These are phyloP conservation scores for Trichophyton mentagrophytes DNA, from an alignment of 2,329 filamentous ascomycete species.

Conservation along the genomic window DNA sequence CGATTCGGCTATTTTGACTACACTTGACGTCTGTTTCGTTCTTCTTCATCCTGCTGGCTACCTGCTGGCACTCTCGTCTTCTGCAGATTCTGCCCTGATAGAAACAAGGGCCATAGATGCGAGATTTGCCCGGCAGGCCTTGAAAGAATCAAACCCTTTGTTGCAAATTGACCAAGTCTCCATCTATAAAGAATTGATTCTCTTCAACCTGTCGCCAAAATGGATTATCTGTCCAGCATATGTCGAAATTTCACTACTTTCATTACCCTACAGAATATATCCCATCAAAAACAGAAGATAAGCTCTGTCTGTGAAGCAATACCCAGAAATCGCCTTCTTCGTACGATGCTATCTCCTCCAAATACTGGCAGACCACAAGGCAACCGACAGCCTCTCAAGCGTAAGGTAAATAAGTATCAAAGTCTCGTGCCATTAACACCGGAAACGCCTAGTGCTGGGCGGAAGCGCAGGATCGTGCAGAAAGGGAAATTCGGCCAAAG, in stretches of 20 bases:
- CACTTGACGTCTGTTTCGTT: neutral
- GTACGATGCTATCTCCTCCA: neutral
- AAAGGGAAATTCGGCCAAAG: neutral
- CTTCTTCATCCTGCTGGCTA: neutral
- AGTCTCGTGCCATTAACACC: neutral
- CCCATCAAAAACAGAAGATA: neutral
- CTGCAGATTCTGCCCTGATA: neutral
- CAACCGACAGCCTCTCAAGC: neutral
- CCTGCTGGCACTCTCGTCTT: neutral
- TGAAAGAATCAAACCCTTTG: neutral
- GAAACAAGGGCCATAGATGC: neutral
- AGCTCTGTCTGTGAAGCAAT: neutral
- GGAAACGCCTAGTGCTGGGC: neutral
- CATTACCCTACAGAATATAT: neutral
- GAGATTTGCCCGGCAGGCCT: neutral
- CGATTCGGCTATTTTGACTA: neutral
- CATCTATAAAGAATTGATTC: neutral
- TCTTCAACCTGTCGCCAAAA: neutral
- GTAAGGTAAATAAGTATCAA: neutral
- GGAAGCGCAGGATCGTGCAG: neutral
- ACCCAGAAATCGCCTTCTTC: neutral
- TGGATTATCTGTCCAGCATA: neutral
- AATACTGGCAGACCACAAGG: neutral
- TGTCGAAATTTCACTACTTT: constrained; percentile 1
- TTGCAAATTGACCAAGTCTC: neutral